Evolutionary conservation across 805 yeast species (phyloP).

Genomic region (Lachancea kluyveri): DNA sequence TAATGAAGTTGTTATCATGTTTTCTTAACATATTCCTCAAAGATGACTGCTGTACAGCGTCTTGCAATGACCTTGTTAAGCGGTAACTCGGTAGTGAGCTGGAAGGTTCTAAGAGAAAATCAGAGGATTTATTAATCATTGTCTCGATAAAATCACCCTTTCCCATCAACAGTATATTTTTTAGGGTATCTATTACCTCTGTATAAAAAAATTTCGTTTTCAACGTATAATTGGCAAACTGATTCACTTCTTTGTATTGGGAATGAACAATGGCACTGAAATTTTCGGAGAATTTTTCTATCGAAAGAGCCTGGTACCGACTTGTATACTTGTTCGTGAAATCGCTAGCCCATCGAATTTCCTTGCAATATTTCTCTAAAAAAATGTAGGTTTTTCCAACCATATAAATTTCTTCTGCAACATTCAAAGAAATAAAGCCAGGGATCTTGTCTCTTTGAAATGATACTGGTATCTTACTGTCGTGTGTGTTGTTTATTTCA

Average conservation of each 20-base stretch:
- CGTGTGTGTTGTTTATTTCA: slow-evolving; percentile 9
- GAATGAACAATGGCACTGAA: slow-evolving; percentile 33
- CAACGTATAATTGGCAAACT: slow-evolving; percentile 45
- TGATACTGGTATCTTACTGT: slow-evolving; percentile 12
- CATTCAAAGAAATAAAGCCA: slow-evolving; percentile 30
- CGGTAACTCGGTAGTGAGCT: slow-evolving; percentile 57
- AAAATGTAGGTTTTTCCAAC: slow-evolving; percentile 71
- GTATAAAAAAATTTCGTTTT: slow-evolving; percentile 43
- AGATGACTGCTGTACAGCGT: slow-evolving; percentile 54
- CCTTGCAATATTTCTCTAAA: slow-evolving; percentile 58
- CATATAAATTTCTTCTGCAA: slow-evolving; percentile 45
- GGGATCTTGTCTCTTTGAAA: slow-evolving; percentile 31
- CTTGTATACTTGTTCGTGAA: slow-evolving; percentile 30
- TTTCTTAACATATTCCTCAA: slow-evolving; percentile 34
- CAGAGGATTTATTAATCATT: slow-evolving; percentile 49
- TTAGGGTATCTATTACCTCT: slow-evolving; percentile 54
- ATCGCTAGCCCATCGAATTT: slow-evolving; percentile 54
- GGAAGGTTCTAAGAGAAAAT: slow-evolving; percentile 54
- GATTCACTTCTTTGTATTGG: slow-evolving; percentile 48
- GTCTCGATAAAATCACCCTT: slow-evolving; percentile 78
- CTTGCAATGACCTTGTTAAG: slow-evolving; percentile 56
- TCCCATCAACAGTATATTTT: slow-evolving; percentile 61
- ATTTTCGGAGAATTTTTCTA: slow-evolving; percentile 6
- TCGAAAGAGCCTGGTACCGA: slow-evolving; percentile 9
- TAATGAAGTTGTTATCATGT: slow-evolving; percentile 33